phyloP scores from a whole-genome alignment of 495 filamentous ascomycete genomes.

The Letharia columbiana region DNA sequence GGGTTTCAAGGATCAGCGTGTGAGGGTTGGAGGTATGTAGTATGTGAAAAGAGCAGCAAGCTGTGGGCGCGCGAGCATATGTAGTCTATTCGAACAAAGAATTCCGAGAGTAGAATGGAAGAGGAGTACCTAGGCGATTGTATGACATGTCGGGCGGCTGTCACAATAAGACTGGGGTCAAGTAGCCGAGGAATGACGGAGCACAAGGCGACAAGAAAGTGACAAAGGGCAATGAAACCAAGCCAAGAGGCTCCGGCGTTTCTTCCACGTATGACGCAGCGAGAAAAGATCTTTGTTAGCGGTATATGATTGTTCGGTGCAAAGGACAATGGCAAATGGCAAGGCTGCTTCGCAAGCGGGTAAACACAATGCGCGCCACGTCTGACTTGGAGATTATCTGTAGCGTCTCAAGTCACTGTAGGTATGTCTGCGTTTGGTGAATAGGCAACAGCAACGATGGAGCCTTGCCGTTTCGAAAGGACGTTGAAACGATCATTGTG shows the following conservation, averaged over 20 bases:
- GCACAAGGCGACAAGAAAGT: neutral
- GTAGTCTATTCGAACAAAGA: neutral
- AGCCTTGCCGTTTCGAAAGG: slow-evolving; percentile 6
- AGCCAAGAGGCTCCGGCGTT: slow-evolving; percentile 1
- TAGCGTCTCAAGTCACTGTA: neutral
- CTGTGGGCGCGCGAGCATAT: neutral
- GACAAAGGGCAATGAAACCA: neutral
- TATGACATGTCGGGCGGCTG: slow-evolving; percentile 24
- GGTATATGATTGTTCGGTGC: neutral
- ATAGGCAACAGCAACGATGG: neutral
- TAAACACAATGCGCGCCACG: neutral
- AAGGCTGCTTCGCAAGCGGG: neutral
- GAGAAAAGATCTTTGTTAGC: neutral
- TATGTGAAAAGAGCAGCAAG: neutral
- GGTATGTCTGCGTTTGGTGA: neutral
- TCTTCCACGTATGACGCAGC: neutral
- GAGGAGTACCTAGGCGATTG: slow-evolving; percentile 25
- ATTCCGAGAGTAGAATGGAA: neutral
- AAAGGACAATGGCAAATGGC: neutral
- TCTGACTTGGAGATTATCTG: neutral
- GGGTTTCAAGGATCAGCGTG: slow-evolving; percentile 5
- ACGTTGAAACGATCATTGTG: neutral
- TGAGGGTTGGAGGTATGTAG: neutral
- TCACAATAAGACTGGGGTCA: neutral
- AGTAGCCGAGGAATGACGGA: slow-evolving; percentile 13